Conservation (phyloP, 2,329 filamentous ascomycete species). For the Teratosphaeria viscida region DNA sequence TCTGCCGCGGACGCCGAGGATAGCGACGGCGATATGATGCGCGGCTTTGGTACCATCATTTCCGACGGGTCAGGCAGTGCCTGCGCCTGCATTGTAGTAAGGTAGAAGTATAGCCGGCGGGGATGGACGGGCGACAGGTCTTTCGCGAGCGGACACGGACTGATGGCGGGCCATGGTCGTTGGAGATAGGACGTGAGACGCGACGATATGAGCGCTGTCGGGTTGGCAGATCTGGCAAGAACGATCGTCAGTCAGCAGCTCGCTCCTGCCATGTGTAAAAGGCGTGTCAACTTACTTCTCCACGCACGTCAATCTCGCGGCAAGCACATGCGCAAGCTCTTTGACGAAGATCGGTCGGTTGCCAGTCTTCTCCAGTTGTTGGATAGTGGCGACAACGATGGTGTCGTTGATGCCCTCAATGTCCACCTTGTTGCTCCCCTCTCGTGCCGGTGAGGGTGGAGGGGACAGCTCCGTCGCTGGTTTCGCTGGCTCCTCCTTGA, state of each 20-base stretch:
- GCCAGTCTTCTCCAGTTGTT: conserved; percentile 77
- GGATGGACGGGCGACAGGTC: conserved; percentile 88
- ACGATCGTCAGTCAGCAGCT: conserved; percentile 27
- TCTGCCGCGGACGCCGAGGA: conserved; percentile 66
- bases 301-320: conserved; percentile 67
- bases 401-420: conserved; percentile 83
- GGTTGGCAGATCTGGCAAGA: conserved; percentile 72
- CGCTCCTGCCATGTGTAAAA: not conserved
- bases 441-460: conserved; percentile 59
- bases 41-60: conserved; percentile 29
- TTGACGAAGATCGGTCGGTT: conserved; percentile 93
- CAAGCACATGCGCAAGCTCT: conserved; percentile 73
- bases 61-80: conserved; percentile 56
- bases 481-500: conserved; percentile 39
- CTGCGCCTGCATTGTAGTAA: conserved; percentile 78
- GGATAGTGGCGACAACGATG: conserved; percentile 82
- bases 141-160: conserved; percentile 82
- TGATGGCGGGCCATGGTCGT: conserved; percentile 64
- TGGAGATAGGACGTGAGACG: conserved; percentile 83
- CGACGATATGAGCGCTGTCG: conserved; percentile 88
- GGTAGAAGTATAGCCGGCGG: conserved; percentile 89
- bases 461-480: conserved; percentile 58
- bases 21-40: conserved; percentile 73
- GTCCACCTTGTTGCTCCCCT: conserved; percentile 51
- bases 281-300: conserved; percentile 64